These are phyloP conservation scores for Phoenix roebelenii DNA, from an alignment of 176 grass and related monocot species.

Conservation along the genomic window DNA sequence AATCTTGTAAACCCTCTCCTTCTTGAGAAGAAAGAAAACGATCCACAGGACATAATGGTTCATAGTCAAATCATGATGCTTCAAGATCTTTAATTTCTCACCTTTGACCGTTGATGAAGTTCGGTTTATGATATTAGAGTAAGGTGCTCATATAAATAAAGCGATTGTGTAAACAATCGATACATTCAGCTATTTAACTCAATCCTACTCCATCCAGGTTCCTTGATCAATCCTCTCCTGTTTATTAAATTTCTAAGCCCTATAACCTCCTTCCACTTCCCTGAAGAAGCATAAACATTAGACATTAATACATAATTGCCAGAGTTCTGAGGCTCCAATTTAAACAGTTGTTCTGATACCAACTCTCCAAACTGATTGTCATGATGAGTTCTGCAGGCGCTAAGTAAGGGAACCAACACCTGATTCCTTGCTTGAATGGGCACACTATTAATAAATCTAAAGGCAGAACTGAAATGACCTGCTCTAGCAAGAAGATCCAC, in stretches of 20 bases:
- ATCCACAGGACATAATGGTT: no score
- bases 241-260: conserved; percentile 34
- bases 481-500: conserved; percentile 54
- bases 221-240: conserved; percentile 43
- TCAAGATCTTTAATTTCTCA: no score
- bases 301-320: conserved; percentile 42
- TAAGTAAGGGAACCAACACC: conserved; percentile 37
- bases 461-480: conserved; percentile 27
- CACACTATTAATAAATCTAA: conserved; percentile 32
- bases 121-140: no score
- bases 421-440: conserved; percentile 34
- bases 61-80: no score
- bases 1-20: no score
- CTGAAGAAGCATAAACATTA: conserved; percentile 42
- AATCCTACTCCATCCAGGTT: conserved; percentile 56
- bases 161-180: no score
- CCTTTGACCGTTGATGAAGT: no score
- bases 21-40: no score
- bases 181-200: conserved; percentile 22
- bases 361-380: conserved; percentile 25
- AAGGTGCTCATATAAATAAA: no score
- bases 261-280: conserved; percentile 49
- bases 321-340: conserved; percentile 28
- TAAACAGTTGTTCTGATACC: conserved; percentile 24
- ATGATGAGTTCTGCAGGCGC: conserved; percentile 27